phyloP scores from a whole-genome alignment of 345 rosid genomes.

The Lepidium didymum region DNA sequence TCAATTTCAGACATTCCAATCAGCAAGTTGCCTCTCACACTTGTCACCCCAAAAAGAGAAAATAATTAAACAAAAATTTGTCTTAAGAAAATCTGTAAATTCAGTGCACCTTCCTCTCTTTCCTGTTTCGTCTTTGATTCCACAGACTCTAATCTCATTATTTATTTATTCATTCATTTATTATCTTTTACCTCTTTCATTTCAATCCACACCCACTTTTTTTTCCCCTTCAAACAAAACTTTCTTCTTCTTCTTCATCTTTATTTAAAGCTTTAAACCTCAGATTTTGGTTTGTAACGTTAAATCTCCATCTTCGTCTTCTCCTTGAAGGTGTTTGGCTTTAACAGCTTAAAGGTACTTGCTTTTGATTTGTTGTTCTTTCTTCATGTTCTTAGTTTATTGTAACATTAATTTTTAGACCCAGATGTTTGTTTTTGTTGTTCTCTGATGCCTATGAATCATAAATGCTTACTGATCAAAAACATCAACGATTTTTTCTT shows the following conservation, averaged over 20 bases:
- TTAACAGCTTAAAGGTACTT: background rate
- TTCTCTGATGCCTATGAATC: background rate
- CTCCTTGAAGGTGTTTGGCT: background rate
- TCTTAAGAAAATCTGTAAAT: constrained; percentile 19
- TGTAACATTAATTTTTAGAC: background rate
- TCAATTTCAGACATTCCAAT: constrained; percentile 16
- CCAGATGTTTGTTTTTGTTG: background rate
- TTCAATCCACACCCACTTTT: constrained; percentile 4
- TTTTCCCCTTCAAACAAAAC: constrained; percentile 2
- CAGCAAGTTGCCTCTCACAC: constrained; percentile 30
- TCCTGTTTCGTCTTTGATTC: constrained; percentile 21
- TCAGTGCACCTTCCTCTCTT: constrained; percentile 31
- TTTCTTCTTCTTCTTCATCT: background rate
- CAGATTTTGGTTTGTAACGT: background rate
- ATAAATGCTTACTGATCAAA: background rate
- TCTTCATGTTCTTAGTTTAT: background rate
- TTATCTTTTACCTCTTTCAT: constrained; percentile 7
- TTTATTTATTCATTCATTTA: background rate
- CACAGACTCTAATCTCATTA: constrained; percentile 12
- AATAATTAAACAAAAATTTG: background rate
- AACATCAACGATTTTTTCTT: background rate
- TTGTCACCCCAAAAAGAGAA: constrained; percentile 25
- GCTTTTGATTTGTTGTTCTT: background rate
- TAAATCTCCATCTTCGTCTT: background rate
- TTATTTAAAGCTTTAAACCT: background rate